Conservation (phyloP, 352 stramenopile genomes). For the Poterioochromonas sp. region DNA sequence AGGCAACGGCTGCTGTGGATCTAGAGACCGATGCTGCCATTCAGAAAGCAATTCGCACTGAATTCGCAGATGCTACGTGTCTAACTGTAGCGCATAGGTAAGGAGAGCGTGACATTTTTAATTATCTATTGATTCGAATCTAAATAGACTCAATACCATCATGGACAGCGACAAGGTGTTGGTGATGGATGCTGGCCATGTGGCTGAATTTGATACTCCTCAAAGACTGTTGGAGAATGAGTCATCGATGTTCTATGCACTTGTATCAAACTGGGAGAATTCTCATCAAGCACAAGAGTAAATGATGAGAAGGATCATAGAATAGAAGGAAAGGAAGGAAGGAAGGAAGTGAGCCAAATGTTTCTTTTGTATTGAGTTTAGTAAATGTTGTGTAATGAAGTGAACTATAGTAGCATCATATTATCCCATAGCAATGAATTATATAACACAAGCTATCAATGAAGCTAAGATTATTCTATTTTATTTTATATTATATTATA, state of each 20-base stretch:
- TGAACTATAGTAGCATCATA: no score
- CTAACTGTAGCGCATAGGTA: slow-evolving; percentile 89
- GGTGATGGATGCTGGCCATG: slow-evolving; percentile 79
- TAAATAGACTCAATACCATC: slow-evolving; percentile 75
- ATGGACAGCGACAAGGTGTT: slow-evolving; percentile 87
- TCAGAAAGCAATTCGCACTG: slow-evolving; percentile 72
- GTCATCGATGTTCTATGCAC: slow-evolving; percentile 60
- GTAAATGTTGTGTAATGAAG: no score
- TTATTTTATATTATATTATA: no score
- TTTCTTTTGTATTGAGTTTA: no score
- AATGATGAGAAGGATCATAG: no score
- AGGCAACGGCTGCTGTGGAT: slow-evolving; percentile 72
- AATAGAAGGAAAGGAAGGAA: no score
- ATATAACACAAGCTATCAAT: no score
- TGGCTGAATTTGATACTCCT: slow-evolving; percentile 86
- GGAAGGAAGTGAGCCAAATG: no score
- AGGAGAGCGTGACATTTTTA: slow-evolving; percentile 53
- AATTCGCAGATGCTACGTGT: slow-evolving; percentile 83
- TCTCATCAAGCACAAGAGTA: no score
- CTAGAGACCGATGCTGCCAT: slow-evolving; percentile 68
- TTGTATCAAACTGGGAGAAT: slow-evolving; percentile 42
- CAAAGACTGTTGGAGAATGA: slow-evolving; percentile 59
- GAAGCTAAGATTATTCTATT: no score
- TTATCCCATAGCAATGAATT: no score
- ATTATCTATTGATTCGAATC: slow-evolving; percentile 55